A percentile compares a stretch with the other conserved stretches of the same genome.
Conservation (phyloP, 164 flowering plant species). For the Brasenia schreberi region DNA sequence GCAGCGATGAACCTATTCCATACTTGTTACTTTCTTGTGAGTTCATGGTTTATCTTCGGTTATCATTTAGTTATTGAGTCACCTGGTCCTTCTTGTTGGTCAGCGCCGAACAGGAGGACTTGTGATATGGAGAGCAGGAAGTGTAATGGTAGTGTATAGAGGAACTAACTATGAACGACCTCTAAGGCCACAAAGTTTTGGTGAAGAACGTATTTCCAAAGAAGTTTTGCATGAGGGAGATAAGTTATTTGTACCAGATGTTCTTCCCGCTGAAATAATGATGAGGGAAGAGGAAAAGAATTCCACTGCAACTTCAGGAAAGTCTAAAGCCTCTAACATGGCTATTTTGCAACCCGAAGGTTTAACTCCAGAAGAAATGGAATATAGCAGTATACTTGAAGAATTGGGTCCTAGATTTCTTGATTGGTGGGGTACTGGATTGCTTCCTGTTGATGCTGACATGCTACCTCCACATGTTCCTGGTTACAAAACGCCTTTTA, state of each 20-base stretch:
- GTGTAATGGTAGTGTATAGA: slow-evolving; percentile 89
- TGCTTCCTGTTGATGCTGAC: slow-evolving; percentile 95
- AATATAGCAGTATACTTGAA: slow-evolving; percentile 62
- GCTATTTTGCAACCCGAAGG: slow-evolving; percentile 9
- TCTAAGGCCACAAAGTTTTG: slow-evolving; percentile 21
- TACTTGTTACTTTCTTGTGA: too few species aligned
- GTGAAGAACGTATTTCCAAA: slow-evolving; percentile 5
- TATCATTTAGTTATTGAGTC: background rate
- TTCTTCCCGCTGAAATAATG: slow-evolving; percentile 26
- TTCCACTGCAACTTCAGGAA: slow-evolving; percentile 15
- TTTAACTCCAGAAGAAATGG: slow-evolving; percentile 69
- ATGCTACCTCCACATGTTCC: slow-evolving; percentile 75
- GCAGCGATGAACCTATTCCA: too few species aligned
- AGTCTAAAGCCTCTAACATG: slow-evolving; percentile 6
- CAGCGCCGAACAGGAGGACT: slow-evolving; percentile 97
- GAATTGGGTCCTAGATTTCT: slow-evolving; percentile 91
- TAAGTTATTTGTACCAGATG: slow-evolving; percentile 54
- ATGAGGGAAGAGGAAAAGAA: slow-evolving; percentile 3
- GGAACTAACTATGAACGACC: slow-evolving; percentile 65
- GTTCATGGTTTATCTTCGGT: too few species aligned
- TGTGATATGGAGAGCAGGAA: slow-evolving; percentile 88
- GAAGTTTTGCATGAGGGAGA: slow-evolving; percentile 12
- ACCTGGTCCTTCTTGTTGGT: slow-evolving; percentile 1
- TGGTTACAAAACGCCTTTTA: slow-evolving; percentile 82
- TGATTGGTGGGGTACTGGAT: slow-evolving; percentile 99